Evolutionary conservation across 441 rosid genomes (phyloP), one percentile per base, ranked within the genome.

Genomic region (Iberis amara): DNA sequence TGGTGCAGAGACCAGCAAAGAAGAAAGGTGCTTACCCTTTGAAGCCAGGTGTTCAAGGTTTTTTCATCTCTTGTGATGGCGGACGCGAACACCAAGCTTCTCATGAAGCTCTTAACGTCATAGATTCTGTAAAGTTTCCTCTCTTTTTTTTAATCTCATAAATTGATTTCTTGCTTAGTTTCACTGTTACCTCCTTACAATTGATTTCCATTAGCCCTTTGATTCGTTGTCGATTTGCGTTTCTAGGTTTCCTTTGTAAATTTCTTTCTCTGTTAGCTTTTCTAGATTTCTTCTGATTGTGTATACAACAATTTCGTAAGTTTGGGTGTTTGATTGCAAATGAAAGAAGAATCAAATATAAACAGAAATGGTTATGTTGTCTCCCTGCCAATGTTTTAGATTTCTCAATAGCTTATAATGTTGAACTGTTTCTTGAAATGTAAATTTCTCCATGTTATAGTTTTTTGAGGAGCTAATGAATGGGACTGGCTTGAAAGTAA

Each of bases 31-130:
- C 90, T 2, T 91, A 87, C 68, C 96, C 96, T 10, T 61, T 87
- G 38, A 80, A 61, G 55, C 87, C 96, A 4, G 98, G 95, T 6
- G 82, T 85, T 1, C 82, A 79, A 70, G 98, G 96, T 30, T 91
- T 91, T 76, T 83, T 87, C 69, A 81, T 89, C 53, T 82, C 94
- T 13, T 89, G 97, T 42, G 96, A 86, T 69, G 96, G 97, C 27
- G 96, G 96, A 26, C 74, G 87, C 47, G 97, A 89, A 51, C 79
- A 72, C 48, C 96, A 91, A 73, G 98, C 95, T 54, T 66, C 91
- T 66, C 77, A 73, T 40, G 98, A 91, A 70, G 96, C 94, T 42
- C 59, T 83, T 43, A 76, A 75, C 63, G 94, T 87, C 71, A 73
- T 91, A 43, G 98, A 87, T 65, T 74, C 94, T 66, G 97, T 89